Conservation (phyloP, 768 basidiomycete genomes). For the Cystofilobasidium ferigula region DNA sequence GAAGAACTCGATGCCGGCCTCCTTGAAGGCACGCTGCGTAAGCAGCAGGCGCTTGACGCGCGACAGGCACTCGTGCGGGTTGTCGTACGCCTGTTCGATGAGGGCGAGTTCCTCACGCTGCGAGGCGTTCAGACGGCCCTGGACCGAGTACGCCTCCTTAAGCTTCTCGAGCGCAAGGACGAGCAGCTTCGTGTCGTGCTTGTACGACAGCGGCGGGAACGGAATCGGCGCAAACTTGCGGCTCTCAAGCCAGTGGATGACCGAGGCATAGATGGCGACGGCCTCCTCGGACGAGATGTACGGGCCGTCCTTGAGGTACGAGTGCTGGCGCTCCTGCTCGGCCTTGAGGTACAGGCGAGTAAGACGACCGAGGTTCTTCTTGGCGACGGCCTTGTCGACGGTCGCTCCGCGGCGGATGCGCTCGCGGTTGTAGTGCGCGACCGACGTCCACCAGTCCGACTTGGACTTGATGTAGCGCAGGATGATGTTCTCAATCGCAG, state of each 20-base stretch:
- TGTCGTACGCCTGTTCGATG: constrained; percentile 95
- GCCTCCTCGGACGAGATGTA: constrained; percentile 99
- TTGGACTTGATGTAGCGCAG: constrained; percentile 98
- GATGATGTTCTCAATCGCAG: constrained; percentile 98
- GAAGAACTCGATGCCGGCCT: constrained; percentile 66
- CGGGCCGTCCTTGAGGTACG: constrained; percentile 96
- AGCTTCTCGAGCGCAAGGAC: constrained; percentile 94
- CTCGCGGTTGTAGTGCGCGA: constrained; percentile 95
- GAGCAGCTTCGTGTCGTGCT: constrained; percentile 95
- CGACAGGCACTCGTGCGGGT: constrained; percentile 97
- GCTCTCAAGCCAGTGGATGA: constrained; percentile 97
- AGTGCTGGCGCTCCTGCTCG: constrained; percentile 96
- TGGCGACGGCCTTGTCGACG: constrained; percentile 60
- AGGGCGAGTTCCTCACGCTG: constrained; percentile 96
- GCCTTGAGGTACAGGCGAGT: constrained; percentile 97
- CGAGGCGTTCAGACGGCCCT: constrained; percentile 92
- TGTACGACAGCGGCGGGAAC: constrained; percentile 97
- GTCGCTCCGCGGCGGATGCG: constrained; percentile 94
- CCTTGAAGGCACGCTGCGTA: constrained; percentile 97
- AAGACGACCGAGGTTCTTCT: constrained; percentile 96
- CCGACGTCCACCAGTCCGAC: constrained; percentile 98
- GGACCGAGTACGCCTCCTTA: constrained; percentile 97
- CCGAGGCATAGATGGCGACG: constrained; percentile 95
- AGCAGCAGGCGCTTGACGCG: constrained; percentile 94
- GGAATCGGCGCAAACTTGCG: constrained; percentile 97